Conservation (phyloP, 805 yeast genomes). For the Sungouiozyma ichnusensis region DNA sequence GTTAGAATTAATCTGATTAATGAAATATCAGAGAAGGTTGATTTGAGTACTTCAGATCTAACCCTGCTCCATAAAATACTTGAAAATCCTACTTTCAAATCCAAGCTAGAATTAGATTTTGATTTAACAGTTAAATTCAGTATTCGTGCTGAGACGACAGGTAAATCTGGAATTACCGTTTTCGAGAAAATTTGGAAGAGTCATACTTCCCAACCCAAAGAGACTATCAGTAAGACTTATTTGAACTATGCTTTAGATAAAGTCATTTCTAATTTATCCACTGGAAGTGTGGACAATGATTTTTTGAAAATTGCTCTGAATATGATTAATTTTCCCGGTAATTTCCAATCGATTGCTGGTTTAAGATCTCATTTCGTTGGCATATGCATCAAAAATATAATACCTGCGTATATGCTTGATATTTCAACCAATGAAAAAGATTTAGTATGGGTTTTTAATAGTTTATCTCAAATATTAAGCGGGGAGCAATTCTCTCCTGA, state of each 20-base stretch:
- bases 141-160: not conserved
- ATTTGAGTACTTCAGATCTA: slow-evolving; percentile 4
- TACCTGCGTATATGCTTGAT: not conserved
- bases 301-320: slow-evolving; percentile 10
- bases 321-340: slow-evolving; percentile 5
- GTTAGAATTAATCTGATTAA: slow-evolving; percentile 23
- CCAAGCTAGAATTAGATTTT: slow-evolving; percentile 39
- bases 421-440: not conserved
- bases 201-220: slow-evolving; percentile 33
- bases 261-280: slow-evolving; percentile 1
- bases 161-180: slow-evolving; percentile 12
- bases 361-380: slow-evolving; percentile 2
- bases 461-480: slow-evolving; percentile 17
- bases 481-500: not conserved
- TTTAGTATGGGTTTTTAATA: slow-evolving; percentile 27
- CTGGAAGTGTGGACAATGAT: slow-evolving; percentile 1
- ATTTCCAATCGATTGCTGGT: not conserved
- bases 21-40: slow-evolving; percentile 9
- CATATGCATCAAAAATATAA: not conserved
- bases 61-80: slow-evolving; percentile 33
- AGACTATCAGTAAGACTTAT: slow-evolving; percentile 14
- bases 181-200: slow-evolving; percentile 32
- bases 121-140: slow-evolving; percentile 10
- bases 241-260: slow-evolving; percentile 2
- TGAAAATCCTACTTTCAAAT: slow-evolving; percentile 42